A percentile compares a stretch with the other conserved stretches of the same genome.
These are phyloP conservation scores for Pseudogymnoascus sp. DNA, from an alignment of 2,329 filamentous ascomycete genomes.

Conservation along the genomic window DNA sequence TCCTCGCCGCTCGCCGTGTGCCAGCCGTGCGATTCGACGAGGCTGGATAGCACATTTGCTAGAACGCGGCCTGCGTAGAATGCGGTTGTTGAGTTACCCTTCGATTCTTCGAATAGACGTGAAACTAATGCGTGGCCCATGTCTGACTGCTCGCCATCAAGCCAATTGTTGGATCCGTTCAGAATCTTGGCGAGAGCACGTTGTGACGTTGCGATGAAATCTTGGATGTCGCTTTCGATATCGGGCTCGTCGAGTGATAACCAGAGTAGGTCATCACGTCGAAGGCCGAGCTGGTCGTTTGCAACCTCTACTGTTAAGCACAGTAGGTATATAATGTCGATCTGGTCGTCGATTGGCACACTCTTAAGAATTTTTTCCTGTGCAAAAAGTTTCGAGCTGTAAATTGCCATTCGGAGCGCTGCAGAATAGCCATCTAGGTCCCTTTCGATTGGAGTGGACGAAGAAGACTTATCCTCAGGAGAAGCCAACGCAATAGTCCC, in stretches of 20 bases:
- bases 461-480: constrained; percentile 17
- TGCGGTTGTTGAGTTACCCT: constrained; percentile 34
- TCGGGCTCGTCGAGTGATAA: constrained; percentile 31
- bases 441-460: constrained; percentile 33
- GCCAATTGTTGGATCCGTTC: constrained; percentile 38
- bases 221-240: constrained; percentile 17
- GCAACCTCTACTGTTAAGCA: constrained; percentile 43
- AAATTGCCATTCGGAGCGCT: constrained; percentile 67
- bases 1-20: constrained; percentile 36
- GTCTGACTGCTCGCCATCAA: constrained; percentile 27
- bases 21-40: constrained; percentile 41
- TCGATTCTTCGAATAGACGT: constrained; percentile 37
- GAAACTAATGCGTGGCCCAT: constrained; percentile 36
- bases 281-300: constrained; percentile 42
- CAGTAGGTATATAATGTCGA: constrained; percentile 45
- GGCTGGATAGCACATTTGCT: constrained; percentile 39
- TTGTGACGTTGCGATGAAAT: constrained; percentile 15
- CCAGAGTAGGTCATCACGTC: constrained; percentile 41
- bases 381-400: constrained; percentile 51
- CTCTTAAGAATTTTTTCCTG: constrained; percentile 32
- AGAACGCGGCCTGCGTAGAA: constrained; percentile 47
- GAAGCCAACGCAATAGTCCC: constrained; percentile 60
- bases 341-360: constrained; percentile 35
- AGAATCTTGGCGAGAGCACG: constrained; percentile 15
- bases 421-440: constrained; percentile 65